Conservation (phyloP, 441 rosid species). For the Daphne laureola region DNA sequence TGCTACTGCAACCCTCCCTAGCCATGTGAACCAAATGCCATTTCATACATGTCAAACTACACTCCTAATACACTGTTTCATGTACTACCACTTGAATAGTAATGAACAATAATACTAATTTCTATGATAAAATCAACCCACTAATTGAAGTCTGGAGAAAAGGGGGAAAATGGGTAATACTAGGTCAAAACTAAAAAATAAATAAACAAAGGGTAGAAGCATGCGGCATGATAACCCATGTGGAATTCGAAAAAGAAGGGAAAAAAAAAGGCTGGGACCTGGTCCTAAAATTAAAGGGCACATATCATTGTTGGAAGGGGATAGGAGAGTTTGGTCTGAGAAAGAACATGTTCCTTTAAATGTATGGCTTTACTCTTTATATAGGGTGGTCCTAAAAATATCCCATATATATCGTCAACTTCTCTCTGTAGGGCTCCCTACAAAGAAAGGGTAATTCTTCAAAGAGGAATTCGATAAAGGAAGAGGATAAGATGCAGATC, state of each 20-base stretch:
- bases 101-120: too few relatives aligned
- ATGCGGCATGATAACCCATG: slow-evolving; percentile 35
- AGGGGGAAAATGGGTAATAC: not conserved
- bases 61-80: too few relatives aligned
- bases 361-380: not conserved
- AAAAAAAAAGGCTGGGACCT: slow-evolving; percentile 11
- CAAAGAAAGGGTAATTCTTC: slow-evolving; percentile 1
- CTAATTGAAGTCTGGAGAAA: slow-evolving; percentile 10
- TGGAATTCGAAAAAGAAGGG: too few relatives aligned
- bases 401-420: not conserved
- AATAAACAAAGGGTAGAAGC: slow-evolving; percentile 5
- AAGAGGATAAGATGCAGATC: slow-evolving; percentile 3
- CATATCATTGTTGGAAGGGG: slow-evolving; percentile 15
- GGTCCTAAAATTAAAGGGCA: slow-evolving; percentile 21
- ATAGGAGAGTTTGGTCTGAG: slow-evolving; percentile 8
- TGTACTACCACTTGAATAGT: too few relatives aligned
- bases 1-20: slow-evolving; percentile 17
- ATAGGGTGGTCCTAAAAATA: slow-evolving; percentile 21
- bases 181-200: slow-evolving; percentile 9
- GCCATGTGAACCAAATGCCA: slow-evolving; percentile 5
- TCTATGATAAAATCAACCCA: too few relatives aligned
- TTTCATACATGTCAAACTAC: slow-evolving; percentile 1
- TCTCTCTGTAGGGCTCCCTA: not conserved
- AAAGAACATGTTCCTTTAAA: slow-evolving; percentile 16
- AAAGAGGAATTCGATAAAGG: not conserved